Evolutionary conservation across 139 green algal species (phyloP).

Genomic region (Desmodesmus armatus): DNA sequence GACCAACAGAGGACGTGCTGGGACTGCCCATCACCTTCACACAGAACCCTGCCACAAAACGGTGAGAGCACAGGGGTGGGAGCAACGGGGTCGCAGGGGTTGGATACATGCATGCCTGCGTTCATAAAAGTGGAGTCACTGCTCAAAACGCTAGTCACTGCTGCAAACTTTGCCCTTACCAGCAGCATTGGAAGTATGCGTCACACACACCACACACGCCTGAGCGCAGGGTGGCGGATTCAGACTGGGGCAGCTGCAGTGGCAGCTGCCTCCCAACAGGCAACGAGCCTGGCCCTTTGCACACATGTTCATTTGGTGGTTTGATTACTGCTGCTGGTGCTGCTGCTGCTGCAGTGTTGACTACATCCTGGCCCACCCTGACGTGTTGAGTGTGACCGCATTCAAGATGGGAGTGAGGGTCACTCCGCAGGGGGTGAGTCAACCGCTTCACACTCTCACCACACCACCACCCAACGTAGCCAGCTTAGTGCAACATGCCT

Average conservation of each 20-base stretch:
- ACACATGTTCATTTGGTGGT: neutral
- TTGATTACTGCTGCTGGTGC: neutral
- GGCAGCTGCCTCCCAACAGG: no score
- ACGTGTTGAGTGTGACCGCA: conserved; percentile 48
- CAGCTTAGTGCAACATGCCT: no score
- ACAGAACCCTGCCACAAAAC: conserved; percentile 36
- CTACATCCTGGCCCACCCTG: conserved; percentile 37
- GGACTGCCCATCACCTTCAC: conserved; percentile 44
- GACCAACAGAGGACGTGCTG: conserved; percentile 38
- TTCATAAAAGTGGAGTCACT: no score
- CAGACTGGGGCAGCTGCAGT: no score
- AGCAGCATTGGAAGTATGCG: no score
- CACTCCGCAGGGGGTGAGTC: conserved; percentile 27
- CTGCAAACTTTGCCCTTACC: no score
- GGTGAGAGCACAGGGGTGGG: neutral
- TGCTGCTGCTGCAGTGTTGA: conserved; percentile 38
- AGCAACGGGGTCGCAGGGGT: neutral
- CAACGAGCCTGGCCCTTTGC: no score
- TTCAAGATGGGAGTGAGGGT: conserved; percentile 23
- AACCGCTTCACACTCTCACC: no score
- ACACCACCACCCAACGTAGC: no score
- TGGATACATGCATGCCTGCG: neutral
- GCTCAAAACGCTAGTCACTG: no score
- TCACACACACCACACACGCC: no score
- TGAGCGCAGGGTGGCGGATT: no score